Evolutionary conservation across 306 rosid genomes (phyloP), one percentile per base, ranked within the genome.

Genomic region (Quercus mongolica): DNA sequence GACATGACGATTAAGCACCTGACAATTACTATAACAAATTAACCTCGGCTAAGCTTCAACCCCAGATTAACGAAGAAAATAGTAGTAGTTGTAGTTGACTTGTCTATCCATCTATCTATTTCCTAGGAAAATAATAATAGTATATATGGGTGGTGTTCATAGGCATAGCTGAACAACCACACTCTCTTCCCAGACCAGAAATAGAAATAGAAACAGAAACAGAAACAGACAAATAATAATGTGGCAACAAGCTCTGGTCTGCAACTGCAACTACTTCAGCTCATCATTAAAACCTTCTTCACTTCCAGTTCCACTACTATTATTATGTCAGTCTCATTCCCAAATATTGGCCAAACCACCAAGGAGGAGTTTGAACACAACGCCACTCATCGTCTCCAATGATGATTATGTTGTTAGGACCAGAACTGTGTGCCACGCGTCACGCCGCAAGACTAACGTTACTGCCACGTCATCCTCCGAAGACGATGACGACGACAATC

Each of bases 361-460:
- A 8, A 41, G 46, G 46, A 38, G 46, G 46, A 41, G 46, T 41
- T 67, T 54, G 55, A 70, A 25, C 19, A 61, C 79, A 19, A 81
- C 79, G 46, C 58, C 79, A 41, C 56, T 15, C 28, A 54, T 80
- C 44, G 4, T 72, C 57, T 49, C 81, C 71, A 31, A 41, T 41
- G 3, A 8, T 8, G 46, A 41, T 41, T 41, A 41, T 41, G 46
- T 41, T 41, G 46, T 41, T 8, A 8, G 46, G 46, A 41, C 46
- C 46, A 8, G 11, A 2, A 41, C 3, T 41, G 75, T 30, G 59
- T 88, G 94, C 76, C 57, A 4, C 28, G 80, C 85, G 2, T 6
- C 87, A 63, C 93, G 87, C 38, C 80, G 89, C 56, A 85, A 85
- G 61, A 76, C 92, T 64, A 67, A 73, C n/a, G 63, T 80, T 15